phyloP scores from a whole-genome alignment of 176 grass and related monocot species.

The Ananas comosus region DNA sequence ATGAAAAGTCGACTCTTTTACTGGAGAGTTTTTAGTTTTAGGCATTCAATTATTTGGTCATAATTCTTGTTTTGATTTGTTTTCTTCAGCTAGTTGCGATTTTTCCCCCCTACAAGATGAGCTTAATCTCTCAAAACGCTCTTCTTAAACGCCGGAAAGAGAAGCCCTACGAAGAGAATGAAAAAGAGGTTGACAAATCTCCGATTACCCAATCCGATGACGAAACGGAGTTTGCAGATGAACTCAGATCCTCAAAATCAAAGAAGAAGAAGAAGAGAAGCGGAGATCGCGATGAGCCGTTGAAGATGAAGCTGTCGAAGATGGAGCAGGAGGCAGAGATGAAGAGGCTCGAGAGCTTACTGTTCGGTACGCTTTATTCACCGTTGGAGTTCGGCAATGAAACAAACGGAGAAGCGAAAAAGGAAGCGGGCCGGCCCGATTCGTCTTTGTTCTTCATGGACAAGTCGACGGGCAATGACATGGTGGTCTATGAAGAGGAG shows the following conservation, averaged over 20 bases:
- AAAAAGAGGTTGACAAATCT: conserved; percentile 5
- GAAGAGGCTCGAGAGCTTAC: conserved; percentile 41
- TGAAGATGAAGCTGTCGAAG: conserved; percentile 10
- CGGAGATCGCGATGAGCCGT: not conserved
- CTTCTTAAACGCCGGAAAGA: conserved; percentile 17
- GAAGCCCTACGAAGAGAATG: conserved; percentile 16
- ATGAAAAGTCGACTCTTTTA: too few species aligned
- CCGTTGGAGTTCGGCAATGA: conserved; percentile 49
- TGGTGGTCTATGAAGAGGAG: conserved; percentile 49
- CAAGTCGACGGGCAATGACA: conserved; percentile 24
- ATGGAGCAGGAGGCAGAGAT: conserved; percentile 41
- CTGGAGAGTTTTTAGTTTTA: too few species aligned
- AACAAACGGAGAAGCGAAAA: not conserved
- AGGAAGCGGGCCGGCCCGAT: not conserved
- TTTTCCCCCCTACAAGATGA: conserved; percentile 27
- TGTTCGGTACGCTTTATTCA: conserved; percentile 44
- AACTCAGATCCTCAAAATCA: too few species aligned
- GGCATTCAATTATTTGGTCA: too few species aligned
- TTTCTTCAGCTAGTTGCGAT: not conserved
- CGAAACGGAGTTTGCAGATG: not conserved
- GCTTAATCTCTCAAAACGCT: conserved; percentile 55
- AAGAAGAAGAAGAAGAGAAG: too few species aligned
- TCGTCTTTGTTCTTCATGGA: conserved; percentile 56
- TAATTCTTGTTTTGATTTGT: too few species aligned
- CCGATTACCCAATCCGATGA: not conserved